Evolutionary conservation across 148 eudicot genomes (phyloP).

Genomic region (Rhododendron simsii): DNA sequence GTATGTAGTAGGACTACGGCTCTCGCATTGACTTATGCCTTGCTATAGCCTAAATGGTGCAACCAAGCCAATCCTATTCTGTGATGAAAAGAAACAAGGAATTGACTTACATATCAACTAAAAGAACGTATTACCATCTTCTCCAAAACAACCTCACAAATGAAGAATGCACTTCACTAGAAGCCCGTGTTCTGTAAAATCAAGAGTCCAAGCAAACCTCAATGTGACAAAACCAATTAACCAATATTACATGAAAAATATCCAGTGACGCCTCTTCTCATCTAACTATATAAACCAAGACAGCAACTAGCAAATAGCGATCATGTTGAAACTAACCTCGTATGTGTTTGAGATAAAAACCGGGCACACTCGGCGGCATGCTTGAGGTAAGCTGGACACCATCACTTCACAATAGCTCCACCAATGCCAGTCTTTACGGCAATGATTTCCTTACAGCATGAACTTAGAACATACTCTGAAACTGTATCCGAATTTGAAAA

Average conservation of each 20-base stretch:
- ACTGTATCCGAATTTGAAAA: too few relatives aligned
- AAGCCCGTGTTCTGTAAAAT: too few relatives aligned
- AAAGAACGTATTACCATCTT: too few relatives aligned
- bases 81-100: background rate
- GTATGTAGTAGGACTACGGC: too few relatives aligned
- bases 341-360: background rate
- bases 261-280: too few relatives aligned
- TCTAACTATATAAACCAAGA: background rate
- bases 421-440: background rate
- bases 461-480: background rate
- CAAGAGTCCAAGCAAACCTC: too few relatives aligned
- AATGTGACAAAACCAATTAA: too few relatives aligned
- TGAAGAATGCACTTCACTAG: too few relatives aligned
- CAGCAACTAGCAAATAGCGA: too few relatives aligned
- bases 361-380: background rate
- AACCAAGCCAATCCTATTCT: background rate
- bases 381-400: background rate
- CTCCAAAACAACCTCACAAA: too few relatives aligned
- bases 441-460: background rate
- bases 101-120: background rate
- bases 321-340: background rate
- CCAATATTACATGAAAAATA: too few relatives aligned
- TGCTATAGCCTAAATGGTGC: background rate
- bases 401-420: too few relatives aligned
- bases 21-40: background rate